A percentile compares a stretch with the other conserved stretches of the same genome.
Conservation (phyloP, 2,329 filamentous ascomycete genomes). For the Sordariomycetes sp. region DNA sequence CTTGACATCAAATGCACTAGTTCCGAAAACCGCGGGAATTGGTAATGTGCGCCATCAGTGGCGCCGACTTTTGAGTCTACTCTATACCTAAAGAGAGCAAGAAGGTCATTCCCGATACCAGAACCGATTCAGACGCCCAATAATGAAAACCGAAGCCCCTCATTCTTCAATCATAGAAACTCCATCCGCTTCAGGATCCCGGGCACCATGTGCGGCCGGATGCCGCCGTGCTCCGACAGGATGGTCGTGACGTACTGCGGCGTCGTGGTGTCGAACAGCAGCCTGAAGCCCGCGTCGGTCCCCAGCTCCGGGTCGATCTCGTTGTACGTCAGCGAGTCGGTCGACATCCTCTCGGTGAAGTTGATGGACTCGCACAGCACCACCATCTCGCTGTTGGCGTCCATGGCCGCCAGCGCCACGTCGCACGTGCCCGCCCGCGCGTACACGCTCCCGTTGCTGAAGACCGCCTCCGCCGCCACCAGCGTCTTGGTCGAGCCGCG, state of each 20-base stretch:
- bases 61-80: not conserved
- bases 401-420: slow-evolving; percentile 72
- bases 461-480: slow-evolving; percentile 88
- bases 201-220: slow-evolving; percentile 4
- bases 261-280: slow-evolving; percentile 88
- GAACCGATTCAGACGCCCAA: too few relatives aligned
- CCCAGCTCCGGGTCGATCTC: slow-evolving; percentile 73
- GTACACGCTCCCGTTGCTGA: slow-evolving; percentile 87
- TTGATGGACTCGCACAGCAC: slow-evolving; percentile 93
- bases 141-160: not conserved
- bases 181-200: slow-evolving; percentile 9
- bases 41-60: not conserved
- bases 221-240: slow-evolving; percentile 71
- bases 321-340: slow-evolving; percentile 89
- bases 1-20: not conserved
- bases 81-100: too few relatives aligned
- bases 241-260: slow-evolving; percentile 81
- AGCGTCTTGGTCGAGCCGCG: slow-evolving; percentile 61
- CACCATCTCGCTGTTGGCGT: slow-evolving; percentile 68
- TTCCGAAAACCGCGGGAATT: not conserved
- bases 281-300: slow-evolving; percentile 39
- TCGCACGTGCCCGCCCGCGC: slow-evolving; percentile 79
- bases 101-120: too few relatives aligned
- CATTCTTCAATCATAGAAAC: slow-evolving; percentile 3
- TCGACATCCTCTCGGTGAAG: slow-evolving; percentile 74